Evolutionary conservation across 768 basidiomycete genomes (phyloP).

Genomic region (Serendipita vermifera): DNA sequence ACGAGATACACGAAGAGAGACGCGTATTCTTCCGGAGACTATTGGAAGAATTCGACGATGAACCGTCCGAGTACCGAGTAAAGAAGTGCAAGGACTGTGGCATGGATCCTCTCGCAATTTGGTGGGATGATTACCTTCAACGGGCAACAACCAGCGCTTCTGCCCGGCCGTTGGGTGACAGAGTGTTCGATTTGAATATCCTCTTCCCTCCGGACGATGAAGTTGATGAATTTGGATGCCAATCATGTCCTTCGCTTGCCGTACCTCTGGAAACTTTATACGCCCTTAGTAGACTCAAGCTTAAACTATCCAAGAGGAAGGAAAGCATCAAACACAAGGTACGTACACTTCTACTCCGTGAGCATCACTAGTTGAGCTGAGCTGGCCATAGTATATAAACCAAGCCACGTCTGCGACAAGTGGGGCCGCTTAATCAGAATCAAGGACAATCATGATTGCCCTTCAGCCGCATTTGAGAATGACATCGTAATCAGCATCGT

Average conservation of each 20-base stretch:
- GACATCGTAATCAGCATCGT: too few relatives aligned
- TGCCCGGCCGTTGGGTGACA: not conserved
- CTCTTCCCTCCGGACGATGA: not conserved
- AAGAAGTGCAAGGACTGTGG: slow-evolving; percentile 8
- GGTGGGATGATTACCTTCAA: slow-evolving; percentile 3
- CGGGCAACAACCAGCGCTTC: not conserved
- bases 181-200: slow-evolving; percentile 1
- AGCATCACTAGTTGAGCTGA: too few relatives aligned
- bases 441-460: too few relatives aligned
- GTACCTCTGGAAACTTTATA: not conserved
- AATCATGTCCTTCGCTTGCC: slow-evolving; percentile 2
- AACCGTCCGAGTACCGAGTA: not conserved
- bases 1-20: not conserved
- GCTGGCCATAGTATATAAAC: too few relatives aligned
- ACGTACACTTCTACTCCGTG: too few relatives aligned
- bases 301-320: slow-evolving; percentile 1
- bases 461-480: too few relatives aligned
- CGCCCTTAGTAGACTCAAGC: not conserved
- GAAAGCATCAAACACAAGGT: slow-evolving; percentile 1
- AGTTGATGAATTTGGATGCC: not conserved
- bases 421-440: too few relatives aligned
- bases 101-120: not conserved
- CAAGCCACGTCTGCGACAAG: too few relatives aligned
- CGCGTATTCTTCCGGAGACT: not conserved
- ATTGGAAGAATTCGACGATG: slow-evolving; percentile 8